Conservation (phyloP, 2,329 filamentous ascomycete genomes). For the Penicillium sp. region DNA sequence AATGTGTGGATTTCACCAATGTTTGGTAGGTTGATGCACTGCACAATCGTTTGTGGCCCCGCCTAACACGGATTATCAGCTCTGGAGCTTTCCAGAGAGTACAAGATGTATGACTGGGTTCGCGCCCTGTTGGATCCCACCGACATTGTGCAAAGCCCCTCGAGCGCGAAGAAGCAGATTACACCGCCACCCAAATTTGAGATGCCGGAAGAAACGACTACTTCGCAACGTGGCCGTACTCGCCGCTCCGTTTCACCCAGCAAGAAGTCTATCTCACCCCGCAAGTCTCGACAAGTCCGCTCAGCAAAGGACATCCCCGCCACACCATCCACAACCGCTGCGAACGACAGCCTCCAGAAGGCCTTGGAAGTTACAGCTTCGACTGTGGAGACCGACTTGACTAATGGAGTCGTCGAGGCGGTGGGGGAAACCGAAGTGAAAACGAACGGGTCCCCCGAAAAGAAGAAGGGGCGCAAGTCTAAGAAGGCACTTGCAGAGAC, state of each 20-base stretch:
- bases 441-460: conserved; percentile 16
- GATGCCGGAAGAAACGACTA: conserved; percentile 41
- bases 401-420: conserved; percentile 11
- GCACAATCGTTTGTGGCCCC: not conserved
- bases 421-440: conserved; percentile 26
- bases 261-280: conserved; percentile 48
- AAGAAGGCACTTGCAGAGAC: conserved; percentile 19
- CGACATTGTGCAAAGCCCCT: conserved; percentile 62
- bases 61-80: conserved; percentile 50
- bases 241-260: conserved; percentile 56
- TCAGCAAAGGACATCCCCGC: conserved; percentile 44
- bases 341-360: conserved; percentile 46
- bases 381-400: conserved; percentile 22
- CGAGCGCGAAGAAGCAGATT: conserved; percentile 69
- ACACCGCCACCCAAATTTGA: conserved; percentile 75
- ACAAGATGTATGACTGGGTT: conserved; percentile 80
- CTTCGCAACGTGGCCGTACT: conserved; percentile 45
- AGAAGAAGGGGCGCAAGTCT: conserved; percentile 19
- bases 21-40: conserved; percentile 47
- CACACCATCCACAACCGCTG: conserved; percentile 45
- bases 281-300: conserved; percentile 49
- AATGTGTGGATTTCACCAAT: conserved; percentile 93
- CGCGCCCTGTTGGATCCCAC: conserved; percentile 84
- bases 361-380: conserved; percentile 43
- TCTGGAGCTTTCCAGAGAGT: conserved; percentile 76